A percentile compares a stretch with the other conserved stretches of the same genome.
These are phyloP conservation scores for Xylariaceae sp. DNA, from an alignment of 2,329 filamentous ascomycete genomes.

Conservation along the genomic window DNA sequence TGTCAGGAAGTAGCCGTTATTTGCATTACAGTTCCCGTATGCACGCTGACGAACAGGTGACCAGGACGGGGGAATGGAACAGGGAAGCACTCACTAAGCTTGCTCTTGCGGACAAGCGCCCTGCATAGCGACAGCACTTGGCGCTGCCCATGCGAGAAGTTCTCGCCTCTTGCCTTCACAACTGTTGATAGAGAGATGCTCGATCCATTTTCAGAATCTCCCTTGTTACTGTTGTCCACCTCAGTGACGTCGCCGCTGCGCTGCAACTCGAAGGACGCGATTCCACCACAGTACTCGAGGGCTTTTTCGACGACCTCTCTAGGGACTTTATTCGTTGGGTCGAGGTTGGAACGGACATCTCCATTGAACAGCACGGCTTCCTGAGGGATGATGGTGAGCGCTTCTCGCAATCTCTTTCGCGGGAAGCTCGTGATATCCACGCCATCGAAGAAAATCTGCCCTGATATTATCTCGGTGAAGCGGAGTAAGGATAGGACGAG, in stretches of 20 bases:
- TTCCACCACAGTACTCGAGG: slow-evolving; percentile 56
- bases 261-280: slow-evolving; percentile 40
- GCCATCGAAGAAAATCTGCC: slow-evolving; percentile 51
- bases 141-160: slow-evolving; percentile 54
- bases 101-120: slow-evolving; percentile 50
- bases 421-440: slow-evolving; percentile 50
- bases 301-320: slow-evolving; percentile 52
- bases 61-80: neutral
- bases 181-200: slow-evolving; percentile 40
- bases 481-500: slow-evolving; percentile 50
- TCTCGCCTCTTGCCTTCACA: slow-evolving; percentile 49
- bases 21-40: neutral
- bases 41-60: neutral
- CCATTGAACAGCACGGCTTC: slow-evolving; percentile 55
- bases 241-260: slow-evolving; percentile 21
- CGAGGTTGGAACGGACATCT: slow-evolving; percentile 51
- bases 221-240: slow-evolving; percentile 21
- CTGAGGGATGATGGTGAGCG: slow-evolving; percentile 54
- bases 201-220: slow-evolving; percentile 24
- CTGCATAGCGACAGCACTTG: slow-evolving; percentile 55
- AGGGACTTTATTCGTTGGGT: slow-evolving; percentile 55
- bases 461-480: slow-evolving; percentile 47
- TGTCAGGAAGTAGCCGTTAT: neutral
- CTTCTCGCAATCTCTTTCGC: slow-evolving; percentile 46
- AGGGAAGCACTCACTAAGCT: slow-evolving; percentile 34